Evolutionary conservation across 2,329 filamentous ascomycete species (phyloP).

Genomic region (Coleophoma crateriformis): DNA sequence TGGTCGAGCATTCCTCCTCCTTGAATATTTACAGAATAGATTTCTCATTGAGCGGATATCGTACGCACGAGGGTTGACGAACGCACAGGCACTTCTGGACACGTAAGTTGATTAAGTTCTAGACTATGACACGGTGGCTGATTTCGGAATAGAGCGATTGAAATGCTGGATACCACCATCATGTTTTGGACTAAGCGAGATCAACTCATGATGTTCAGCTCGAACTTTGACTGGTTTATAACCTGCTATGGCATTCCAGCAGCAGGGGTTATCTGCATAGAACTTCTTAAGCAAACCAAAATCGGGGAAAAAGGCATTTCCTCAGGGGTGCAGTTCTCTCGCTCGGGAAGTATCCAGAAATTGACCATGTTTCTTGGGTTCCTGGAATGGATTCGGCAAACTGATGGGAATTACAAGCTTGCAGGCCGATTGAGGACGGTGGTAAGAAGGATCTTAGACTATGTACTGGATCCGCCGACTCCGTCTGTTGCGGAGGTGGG

Average conservation of each 20-base stretch:
- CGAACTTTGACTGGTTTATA: slow-evolving; percentile 21
- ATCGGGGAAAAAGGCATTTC: slow-evolving; percentile 1
- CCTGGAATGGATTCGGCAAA: slow-evolving; percentile 23
- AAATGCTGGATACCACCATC: slow-evolving; percentile 19
- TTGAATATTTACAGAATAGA: slow-evolving; percentile 21
- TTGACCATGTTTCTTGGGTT: slow-evolving; percentile 24
- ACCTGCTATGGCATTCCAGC: slow-evolving; percentile 20
- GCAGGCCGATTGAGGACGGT: slow-evolving; percentile 17
- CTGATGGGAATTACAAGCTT: slow-evolving; percentile 22
- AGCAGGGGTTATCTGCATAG: slow-evolving; percentile 22
- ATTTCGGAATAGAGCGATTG: slow-evolving; percentile 9
- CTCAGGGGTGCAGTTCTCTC: slow-evolving; percentile 12
- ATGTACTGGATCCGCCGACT: slow-evolving; percentile 15
- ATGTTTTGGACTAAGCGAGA: slow-evolving; percentile 24
- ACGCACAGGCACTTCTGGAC: slow-evolving; percentile 17
- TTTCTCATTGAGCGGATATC: slow-evolving; percentile 22
- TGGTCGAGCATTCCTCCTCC: slow-evolving; percentile 13
- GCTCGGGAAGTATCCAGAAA: slow-evolving; percentile 22
- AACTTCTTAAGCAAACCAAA: slow-evolving; percentile 17
- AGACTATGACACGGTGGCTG: background rate
- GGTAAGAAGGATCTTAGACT: slow-evolving; percentile 16
- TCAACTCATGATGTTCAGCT: slow-evolving; percentile 13
- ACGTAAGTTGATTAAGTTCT: slow-evolving; percentile 1
- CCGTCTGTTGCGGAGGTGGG: background rate
- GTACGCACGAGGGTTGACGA: slow-evolving; percentile 13